Evolutionary conservation across 306 rosid genomes (phyloP).

Genomic region (Cucumis cinereus): DNA sequence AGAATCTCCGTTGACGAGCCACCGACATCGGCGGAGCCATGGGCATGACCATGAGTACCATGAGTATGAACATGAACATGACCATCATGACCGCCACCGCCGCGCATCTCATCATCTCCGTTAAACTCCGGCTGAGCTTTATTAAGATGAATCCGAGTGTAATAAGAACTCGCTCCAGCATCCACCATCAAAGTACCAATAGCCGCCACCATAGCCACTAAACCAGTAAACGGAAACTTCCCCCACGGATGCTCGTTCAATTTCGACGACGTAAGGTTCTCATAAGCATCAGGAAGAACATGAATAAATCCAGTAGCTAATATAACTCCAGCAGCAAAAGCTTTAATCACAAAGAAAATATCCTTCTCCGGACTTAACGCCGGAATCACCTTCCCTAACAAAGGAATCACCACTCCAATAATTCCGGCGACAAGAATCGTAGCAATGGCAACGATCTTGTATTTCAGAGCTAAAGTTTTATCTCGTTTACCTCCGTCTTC

Average conservation of each 20-base stretch:
- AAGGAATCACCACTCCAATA: slow-evolving; percentile 47
- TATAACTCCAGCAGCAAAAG: slow-evolving; percentile 76
- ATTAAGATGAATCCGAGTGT: slow-evolving; percentile 9
- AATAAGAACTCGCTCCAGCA: slow-evolving; percentile 54
- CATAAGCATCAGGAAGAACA: slow-evolving; percentile 61
- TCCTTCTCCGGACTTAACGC: slow-evolving; percentile 46
- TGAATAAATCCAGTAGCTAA: slow-evolving; percentile 70
- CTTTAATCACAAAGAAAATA: slow-evolving; percentile 46
- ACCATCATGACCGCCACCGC: slow-evolving; percentile 17
- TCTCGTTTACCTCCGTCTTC: slow-evolving; percentile 1
- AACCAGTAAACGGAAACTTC: slow-evolving; percentile 67
- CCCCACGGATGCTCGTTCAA: slow-evolving; percentile 40
- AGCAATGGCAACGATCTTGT: slow-evolving; percentile 36
- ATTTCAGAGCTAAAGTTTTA: slow-evolving; percentile 21
- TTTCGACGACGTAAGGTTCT: slow-evolving; percentile 26
- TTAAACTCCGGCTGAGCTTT: neutral
- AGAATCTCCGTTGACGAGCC: slow-evolving; percentile 29
- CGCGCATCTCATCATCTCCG: neutral
- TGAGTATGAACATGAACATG: slow-evolving; percentile 54
- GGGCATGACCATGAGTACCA: slow-evolving; percentile 60
- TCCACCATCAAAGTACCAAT: slow-evolving; percentile 72
- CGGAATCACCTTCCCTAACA: slow-evolving; percentile 39
- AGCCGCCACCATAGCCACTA: slow-evolving; percentile 69
- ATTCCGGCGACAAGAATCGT: slow-evolving; percentile 44
- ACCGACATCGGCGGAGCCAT: slow-evolving; percentile 16